A percentile compares a stretch with the other conserved stretches of the same genome.
These are phyloP conservation scores for Myxozyma monticola DNA, from an alignment of 805 yeast species.

Conservation along the genomic window DNA sequence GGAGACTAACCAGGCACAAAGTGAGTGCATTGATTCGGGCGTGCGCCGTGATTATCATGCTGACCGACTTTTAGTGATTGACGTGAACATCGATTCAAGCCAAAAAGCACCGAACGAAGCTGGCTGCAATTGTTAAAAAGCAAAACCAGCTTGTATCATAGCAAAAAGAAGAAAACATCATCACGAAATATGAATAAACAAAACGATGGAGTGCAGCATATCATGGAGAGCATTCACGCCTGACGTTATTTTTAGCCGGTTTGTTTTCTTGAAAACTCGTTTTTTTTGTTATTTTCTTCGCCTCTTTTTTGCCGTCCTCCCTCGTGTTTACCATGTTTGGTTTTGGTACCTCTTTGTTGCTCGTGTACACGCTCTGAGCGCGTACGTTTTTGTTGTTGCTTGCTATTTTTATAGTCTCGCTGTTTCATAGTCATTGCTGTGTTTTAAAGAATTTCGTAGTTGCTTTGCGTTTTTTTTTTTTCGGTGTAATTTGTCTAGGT, in stretches of 20 bases:
- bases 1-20: constrained; percentile 24
- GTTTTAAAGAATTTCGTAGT: background rate
- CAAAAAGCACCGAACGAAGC: constrained; percentile 19
- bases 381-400: too few species aligned
- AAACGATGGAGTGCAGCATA: too few species aligned
- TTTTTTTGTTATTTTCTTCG: background rate
- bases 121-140: constrained; percentile 19
- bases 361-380: too few species aligned
- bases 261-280: background rate
- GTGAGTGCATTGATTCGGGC: constrained; percentile 10
- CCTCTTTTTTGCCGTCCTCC: too few species aligned
- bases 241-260: too few species aligned
- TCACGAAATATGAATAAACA: too few species aligned
- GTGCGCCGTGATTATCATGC: background rate
- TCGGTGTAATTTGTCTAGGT: constrained; percentile 1
- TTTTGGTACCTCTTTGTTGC: too few species aligned
- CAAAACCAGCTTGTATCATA: background rate
- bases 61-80: constrained; percentile 23
- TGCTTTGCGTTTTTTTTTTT: constrained; percentile 1
- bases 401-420: too few species aligned
- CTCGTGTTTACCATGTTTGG: too few species aligned
- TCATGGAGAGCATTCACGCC: too few species aligned
- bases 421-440: too few species aligned
- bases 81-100: constrained; percentile 28
- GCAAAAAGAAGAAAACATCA: too few species aligned